These are phyloP conservation scores for Russula abietina DNA, from an alignment of 768 basidiomycete species.

Conservation along the genomic window DNA sequence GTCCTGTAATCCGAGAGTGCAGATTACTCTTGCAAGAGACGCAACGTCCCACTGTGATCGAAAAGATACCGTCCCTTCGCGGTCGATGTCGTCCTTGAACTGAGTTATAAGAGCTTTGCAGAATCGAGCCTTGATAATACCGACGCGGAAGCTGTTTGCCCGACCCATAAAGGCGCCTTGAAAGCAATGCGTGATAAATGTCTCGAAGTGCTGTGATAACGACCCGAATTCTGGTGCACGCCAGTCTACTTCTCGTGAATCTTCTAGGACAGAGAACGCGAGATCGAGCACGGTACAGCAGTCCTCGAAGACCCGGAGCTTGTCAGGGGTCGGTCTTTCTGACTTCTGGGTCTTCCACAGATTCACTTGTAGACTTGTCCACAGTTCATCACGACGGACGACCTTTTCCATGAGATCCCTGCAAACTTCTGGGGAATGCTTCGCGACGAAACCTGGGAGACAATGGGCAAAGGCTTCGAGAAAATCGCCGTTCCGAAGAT, in stretches of 20 bases:
- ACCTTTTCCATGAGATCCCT: not conserved
- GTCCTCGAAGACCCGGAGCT: conserved; percentile 3
- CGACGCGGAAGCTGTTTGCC: not conserved
- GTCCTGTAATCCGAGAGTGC: not conserved
- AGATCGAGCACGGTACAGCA: conserved; percentile 13
- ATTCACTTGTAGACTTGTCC: conserved; percentile 8
- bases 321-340: conserved; percentile 8
- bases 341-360: conserved; percentile 5
- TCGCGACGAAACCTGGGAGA: conserved; percentile 3
- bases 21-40: conserved; percentile 11
- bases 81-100: not conserved
- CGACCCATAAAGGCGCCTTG: conserved; percentile 6
- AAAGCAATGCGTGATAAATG: conserved; percentile 1
- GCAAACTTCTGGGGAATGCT: not conserved
- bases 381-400: conserved; percentile 5
- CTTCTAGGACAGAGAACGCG: not conserved
- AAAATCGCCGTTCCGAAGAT: not conserved
- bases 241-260: conserved; percentile 13
- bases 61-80: not conserved
- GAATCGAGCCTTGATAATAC: conserved; percentile 1
- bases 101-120: conserved; percentile 3
- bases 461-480: conserved; percentile 4
- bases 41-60: conserved; percentile 15
- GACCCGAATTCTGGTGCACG: conserved; percentile 11
- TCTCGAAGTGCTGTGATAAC: conserved; percentile 9